A percentile compares a stretch with the other conserved stretches of the same genome.
Conservation (phyloP, 352 stramenopile species). For the Phytopythium oedochilum region DNA sequence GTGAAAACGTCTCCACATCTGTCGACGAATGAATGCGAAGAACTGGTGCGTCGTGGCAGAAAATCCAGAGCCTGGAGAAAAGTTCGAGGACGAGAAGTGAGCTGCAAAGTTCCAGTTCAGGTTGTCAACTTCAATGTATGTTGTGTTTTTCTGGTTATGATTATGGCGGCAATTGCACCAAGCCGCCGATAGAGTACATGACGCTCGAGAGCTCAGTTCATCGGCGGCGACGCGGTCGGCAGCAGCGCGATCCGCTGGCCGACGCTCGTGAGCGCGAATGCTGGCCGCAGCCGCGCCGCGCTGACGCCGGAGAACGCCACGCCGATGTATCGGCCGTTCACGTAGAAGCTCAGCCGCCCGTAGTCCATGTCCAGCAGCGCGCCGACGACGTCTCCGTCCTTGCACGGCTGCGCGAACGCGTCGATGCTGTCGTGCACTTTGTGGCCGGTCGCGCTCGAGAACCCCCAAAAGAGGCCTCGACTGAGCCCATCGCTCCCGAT, state of each 20-base stretch:
- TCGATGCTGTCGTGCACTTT: constrained; percentile 75
- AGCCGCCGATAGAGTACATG: not conserved
- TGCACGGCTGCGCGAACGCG: constrained; percentile 66
- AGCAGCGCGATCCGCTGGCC: constrained; percentile 66
- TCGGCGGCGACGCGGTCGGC: constrained; percentile 41
- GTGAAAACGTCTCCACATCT: not conserved
- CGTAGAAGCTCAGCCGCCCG: constrained; percentile 69
- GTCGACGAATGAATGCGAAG: not conserved
- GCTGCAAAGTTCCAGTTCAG: not conserved
- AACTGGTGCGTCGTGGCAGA: not conserved
- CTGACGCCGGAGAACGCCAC: constrained; percentile 64
- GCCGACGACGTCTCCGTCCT: constrained; percentile 69
- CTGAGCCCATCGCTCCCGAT: constrained; percentile 57
- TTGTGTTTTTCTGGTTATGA: too few species aligned
- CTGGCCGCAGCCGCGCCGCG: constrained; percentile 51
- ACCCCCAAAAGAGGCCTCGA: constrained; percentile 66
- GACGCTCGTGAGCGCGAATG: constrained; percentile 66
- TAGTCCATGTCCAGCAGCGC: constrained; percentile 77
- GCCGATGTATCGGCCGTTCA: constrained; percentile 71
- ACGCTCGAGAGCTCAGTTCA: constrained; percentile 11
- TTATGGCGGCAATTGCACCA: too few species aligned
- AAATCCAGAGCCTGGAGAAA: not conserved
- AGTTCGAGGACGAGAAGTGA: not conserved
- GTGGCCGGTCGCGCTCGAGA: constrained; percentile 71
- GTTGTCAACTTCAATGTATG: too few species aligned